These are phyloP conservation scores for Ogataea hybrid DNA, from an alignment of 1,139 yeast genomes.

Conservation along the genomic window DNA sequence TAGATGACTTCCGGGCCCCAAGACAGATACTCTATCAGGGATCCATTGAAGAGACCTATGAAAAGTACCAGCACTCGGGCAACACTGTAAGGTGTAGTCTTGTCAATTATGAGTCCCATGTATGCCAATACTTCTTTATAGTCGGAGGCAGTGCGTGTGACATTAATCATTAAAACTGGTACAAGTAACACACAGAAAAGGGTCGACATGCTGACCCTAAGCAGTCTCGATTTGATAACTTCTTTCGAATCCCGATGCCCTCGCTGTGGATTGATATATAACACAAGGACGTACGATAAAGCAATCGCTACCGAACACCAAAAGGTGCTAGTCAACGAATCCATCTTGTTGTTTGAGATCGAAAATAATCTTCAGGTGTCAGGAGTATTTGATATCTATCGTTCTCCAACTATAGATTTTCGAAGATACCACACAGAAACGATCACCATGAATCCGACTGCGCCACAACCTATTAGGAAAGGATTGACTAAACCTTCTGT, in stretches of 20 bases:
- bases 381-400: conserved; percentile 1
- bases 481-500: conserved; percentile 45
- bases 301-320: conserved; percentile 33
- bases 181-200: conserved; percentile 28
- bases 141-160: conserved; percentile 15
- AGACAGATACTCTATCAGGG: conserved; percentile 45
- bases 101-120: conserved; percentile 17
- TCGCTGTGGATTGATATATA: conserved; percentile 36
- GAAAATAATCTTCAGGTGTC: conserved; percentile 5
- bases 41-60: conserved; percentile 54
- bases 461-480: conserved; percentile 63
- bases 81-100: conserved; percentile 22
- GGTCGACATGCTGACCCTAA: conserved; percentile 30
- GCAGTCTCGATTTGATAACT: conserved; percentile 37
- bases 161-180: conserved; percentile 28
- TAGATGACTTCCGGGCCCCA: conserved; percentile 14
- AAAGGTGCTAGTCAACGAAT: conserved; percentile 1
- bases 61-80: conserved; percentile 35
- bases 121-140: conserved; percentile 4
- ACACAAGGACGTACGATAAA: conserved; percentile 41
- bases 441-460: conserved; percentile 59
- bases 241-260: conserved; percentile 41
- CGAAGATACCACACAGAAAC: conserved; percentile 63
- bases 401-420: conserved; percentile 34
- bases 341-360: background rate